A percentile compares a stretch with the other conserved stretches of the same genome.
These are phyloP conservation scores for Zelopaecilomyces penicillatus DNA, from an alignment of 2,329 filamentous ascomycete species.

Conservation along the genomic window DNA sequence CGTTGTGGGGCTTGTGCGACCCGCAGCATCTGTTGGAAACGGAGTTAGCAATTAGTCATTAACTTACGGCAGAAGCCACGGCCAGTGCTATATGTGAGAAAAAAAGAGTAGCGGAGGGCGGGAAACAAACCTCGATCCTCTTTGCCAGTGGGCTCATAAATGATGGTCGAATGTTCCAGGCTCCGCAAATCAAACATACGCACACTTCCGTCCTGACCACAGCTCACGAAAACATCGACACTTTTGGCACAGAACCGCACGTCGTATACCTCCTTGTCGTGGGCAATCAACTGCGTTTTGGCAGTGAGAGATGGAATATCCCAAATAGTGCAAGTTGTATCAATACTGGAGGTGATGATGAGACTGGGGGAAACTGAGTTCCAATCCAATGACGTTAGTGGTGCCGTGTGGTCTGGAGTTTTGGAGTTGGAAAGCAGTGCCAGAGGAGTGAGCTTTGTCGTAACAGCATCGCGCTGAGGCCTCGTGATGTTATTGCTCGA, in stretches of 20 bases:
- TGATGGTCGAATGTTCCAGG: slow-evolving; percentile 96
- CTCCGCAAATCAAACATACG: slow-evolving; percentile 98
- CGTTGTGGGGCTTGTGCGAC: slow-evolving; percentile 63
- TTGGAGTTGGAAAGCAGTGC: slow-evolving; percentile 95
- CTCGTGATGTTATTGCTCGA: slow-evolving; percentile 61
- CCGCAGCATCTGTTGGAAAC: slow-evolving; percentile 36
- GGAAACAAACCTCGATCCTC: slow-evolving; percentile 54
- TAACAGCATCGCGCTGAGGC: slow-evolving; percentile 45
- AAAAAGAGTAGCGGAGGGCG: neutral
- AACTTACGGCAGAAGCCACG: neutral
- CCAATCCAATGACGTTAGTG: slow-evolving; percentile 94
- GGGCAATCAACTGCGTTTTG: slow-evolving; percentile 95
- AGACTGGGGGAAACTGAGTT: slow-evolving; percentile 94
- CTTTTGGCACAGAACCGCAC: slow-evolving; percentile 97
- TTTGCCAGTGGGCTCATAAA: slow-evolving; percentile 94
- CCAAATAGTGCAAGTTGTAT: slow-evolving; percentile 99
- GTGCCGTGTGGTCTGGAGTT: slow-evolving; percentile 94
- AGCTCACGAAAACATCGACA: slow-evolving; percentile 97
- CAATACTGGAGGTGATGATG: slow-evolving; percentile 97
- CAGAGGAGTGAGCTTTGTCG: slow-evolving; percentile 80
- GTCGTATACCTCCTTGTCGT: slow-evolving; percentile 98
- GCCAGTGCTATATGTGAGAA: neutral
- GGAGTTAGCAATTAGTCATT: slow-evolving; percentile 12
- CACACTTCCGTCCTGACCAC: slow-evolving; percentile 93
- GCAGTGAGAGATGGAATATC: slow-evolving; percentile 96